Evolutionary conservation across 352 stramenopile species (phyloP), one percentile per base, ranked within the genome.

Genomic region (Globisporangium lucens): DNA sequence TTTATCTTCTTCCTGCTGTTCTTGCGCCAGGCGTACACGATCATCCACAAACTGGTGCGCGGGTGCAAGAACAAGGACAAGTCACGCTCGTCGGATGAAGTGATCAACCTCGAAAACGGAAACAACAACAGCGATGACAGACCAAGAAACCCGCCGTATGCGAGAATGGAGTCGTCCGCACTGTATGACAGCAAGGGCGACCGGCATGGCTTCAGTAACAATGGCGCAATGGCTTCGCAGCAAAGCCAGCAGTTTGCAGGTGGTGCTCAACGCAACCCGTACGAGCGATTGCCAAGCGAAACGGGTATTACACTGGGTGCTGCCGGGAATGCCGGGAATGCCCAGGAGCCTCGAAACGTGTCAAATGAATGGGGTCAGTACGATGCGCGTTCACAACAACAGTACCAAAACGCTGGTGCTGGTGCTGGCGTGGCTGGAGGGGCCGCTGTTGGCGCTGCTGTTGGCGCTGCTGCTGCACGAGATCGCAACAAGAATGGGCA

Each of bases 1-100:
- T 89, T 91, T 59, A 86, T 94, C 67, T 95, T 94, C 72, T 83
- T 86, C 30, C 66, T 95, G 52, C 73, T 95, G 3, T 90, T 95
- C 64, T 55, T 92, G 27, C 84, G 87, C 1, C 87, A 95, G 71
- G 75, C 78, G 17, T 95, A 93, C 77, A 77, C 86, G 30, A 91
- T 91, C 66, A 73, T 89, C 35, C 81, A 85, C 68, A 94, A 94
- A 65, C 67, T 93, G 22, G 60, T 84, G 17, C 72, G 72, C 10
- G 70, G 65, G 2, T 83, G 72, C 73, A 85, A 86, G 70, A 81
- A 87, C 63, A 70, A 82, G 27, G 60, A 81, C 15, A 69, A 65
- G 35, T 61, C 60, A 15, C 41, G 61, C 8, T 57, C 64, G 22
- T 66, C 57, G 5, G 65, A 70, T n/a, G 65, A 70, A 22, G 66